Evolutionary conservation across 2,329 filamentous ascomycete genomes (phyloP).

Genomic region (Lachnellula arida): DNA sequence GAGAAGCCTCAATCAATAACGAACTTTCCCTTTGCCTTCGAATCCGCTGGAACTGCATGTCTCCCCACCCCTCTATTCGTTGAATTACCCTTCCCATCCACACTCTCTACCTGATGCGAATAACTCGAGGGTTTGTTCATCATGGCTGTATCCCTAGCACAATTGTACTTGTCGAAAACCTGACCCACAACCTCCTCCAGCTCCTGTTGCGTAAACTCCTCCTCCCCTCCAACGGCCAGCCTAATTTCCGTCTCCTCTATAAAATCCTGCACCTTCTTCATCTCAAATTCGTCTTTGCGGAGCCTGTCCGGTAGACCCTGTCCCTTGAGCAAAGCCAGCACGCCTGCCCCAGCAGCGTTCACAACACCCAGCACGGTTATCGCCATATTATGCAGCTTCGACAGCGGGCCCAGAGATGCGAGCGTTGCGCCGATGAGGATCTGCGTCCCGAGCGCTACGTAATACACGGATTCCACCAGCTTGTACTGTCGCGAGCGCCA

Average conservation of each 20-base stretch:
- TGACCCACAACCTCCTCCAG: slow-evolving; percentile 20
- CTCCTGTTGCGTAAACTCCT: slow-evolving; percentile 15
- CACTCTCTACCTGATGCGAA: slow-evolving; percentile 18
- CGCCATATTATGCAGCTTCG: slow-evolving; percentile 45
- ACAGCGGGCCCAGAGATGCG: slow-evolving; percentile 41
- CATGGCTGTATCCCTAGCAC: slow-evolving; percentile 25
- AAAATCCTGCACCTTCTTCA: slow-evolving; percentile 46
- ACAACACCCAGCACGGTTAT: slow-evolving; percentile 56
- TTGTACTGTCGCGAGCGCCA: slow-evolving; percentile 33
- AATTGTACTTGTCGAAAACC: slow-evolving; percentile 25
- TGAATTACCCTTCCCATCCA: not conserved
- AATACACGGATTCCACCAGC: slow-evolving; percentile 36
- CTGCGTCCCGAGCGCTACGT: slow-evolving; percentile 41
- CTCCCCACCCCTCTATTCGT: slow-evolving; percentile 1
- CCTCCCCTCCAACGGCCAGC: slow-evolving; percentile 27
- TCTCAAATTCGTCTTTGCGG: slow-evolving; percentile 43
- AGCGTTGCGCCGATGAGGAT: slow-evolving; percentile 45
- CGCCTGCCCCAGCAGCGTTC: slow-evolving; percentile 59
- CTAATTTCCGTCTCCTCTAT: slow-evolving; percentile 51
- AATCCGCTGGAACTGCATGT: not conserved
- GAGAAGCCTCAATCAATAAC: slow-evolving; percentile 6
- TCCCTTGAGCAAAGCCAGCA: slow-evolving; percentile 51
- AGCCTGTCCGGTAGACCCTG: slow-evolving; percentile 46
- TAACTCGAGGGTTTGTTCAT: slow-evolving; percentile 26
- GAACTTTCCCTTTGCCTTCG: slow-evolving; percentile 6